These are phyloP conservation scores for Dryadomyces sulphureus DNA, from an alignment of 2,329 filamentous ascomycete species.

Conservation along the genomic window DNA sequence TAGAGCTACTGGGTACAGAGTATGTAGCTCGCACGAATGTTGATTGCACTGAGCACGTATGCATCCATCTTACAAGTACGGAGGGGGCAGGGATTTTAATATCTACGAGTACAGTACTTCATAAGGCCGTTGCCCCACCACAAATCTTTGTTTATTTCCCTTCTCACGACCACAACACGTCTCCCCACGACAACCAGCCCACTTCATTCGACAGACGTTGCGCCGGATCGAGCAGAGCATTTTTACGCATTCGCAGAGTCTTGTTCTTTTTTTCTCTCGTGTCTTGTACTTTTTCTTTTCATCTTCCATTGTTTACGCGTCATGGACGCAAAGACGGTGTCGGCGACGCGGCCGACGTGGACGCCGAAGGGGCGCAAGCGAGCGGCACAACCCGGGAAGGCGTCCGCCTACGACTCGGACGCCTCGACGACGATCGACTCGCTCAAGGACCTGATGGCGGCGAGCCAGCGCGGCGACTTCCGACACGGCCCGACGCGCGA, in stretches of 20 bases:
- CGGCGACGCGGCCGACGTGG: not conserved
- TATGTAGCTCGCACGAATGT: too few relatives aligned
- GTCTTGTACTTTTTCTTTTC: not conserved
- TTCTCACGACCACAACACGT: not conserved
- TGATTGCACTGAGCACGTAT: too few relatives aligned
- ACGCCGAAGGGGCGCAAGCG: not conserved
- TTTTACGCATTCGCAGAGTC: not conserved
- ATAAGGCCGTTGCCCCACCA: not conserved
- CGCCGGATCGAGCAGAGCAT: not conserved
- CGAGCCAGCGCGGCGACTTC: constrained; percentile 2
- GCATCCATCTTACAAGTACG: too few relatives aligned
- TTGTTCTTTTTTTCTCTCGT: not conserved
- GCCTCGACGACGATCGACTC: constrained; percentile 10
- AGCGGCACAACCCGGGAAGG: not conserved
- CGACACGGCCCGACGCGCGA: constrained; percentile 2
- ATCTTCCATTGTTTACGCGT: not conserved
- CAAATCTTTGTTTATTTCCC: not conserved
- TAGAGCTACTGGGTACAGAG: too few relatives aligned
- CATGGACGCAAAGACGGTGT: not conserved
- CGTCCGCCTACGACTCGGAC: constrained; percentile 9
- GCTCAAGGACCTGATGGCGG: constrained; percentile 10
- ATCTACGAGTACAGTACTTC: not conserved
- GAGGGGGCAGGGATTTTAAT: too few relatives aligned
- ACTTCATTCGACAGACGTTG: not conserved
- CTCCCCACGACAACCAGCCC: not conserved